phyloP scores from a whole-genome alignment of 768 basidiomycete species.

The Boletus vermiculosoides region DNA sequence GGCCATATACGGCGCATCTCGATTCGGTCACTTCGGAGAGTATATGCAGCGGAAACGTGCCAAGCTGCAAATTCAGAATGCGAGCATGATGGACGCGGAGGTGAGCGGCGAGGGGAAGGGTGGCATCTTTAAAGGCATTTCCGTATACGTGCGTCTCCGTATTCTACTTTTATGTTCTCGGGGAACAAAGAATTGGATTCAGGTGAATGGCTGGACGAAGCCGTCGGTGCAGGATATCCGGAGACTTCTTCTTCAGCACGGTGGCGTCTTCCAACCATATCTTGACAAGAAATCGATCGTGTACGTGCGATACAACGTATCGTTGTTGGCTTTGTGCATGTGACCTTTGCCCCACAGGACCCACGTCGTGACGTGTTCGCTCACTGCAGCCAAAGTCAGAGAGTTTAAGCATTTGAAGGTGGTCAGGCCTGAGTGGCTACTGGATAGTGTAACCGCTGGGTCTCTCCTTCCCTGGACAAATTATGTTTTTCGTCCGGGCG shows the following conservation, averaged over 20 bases:
- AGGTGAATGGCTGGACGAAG: conserved; percentile 90
- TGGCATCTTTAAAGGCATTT: conserved; percentile 67
- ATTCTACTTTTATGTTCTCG: neutral
- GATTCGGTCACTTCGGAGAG: conserved; percentile 81
- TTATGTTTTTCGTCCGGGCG: conserved; percentile 57
- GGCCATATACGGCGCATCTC: conserved; percentile 69
- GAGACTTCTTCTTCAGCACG: conserved; percentile 75
- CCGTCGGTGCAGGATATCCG: conserved; percentile 86
- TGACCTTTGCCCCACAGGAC: conserved; percentile 48
- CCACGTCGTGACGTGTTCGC: conserved; percentile 86
- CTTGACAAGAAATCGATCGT: conserved; percentile 74
- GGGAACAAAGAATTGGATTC: neutral
- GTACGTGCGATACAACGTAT: conserved; percentile 40
- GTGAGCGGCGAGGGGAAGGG: conserved; percentile 29
- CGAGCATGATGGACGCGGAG: conserved; percentile 34
- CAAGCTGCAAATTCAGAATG: conserved; percentile 84
- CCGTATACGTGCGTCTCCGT: conserved; percentile 72
- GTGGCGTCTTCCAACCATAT: conserved; percentile 82
- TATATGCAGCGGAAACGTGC: conserved; percentile 91
- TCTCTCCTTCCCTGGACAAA: conserved; percentile 76
- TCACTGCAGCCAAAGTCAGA: conserved; percentile 85
- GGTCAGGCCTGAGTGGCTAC: conserved; percentile 84
- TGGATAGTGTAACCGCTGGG: conserved; percentile 69
- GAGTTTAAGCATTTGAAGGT: conserved; percentile 93
- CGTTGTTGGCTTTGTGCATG: neutral